Evolutionary conservation across 371 early-diverging fungal genomes (phyloP).

Genomic region (Apophysomyces variabilis): DNA sequence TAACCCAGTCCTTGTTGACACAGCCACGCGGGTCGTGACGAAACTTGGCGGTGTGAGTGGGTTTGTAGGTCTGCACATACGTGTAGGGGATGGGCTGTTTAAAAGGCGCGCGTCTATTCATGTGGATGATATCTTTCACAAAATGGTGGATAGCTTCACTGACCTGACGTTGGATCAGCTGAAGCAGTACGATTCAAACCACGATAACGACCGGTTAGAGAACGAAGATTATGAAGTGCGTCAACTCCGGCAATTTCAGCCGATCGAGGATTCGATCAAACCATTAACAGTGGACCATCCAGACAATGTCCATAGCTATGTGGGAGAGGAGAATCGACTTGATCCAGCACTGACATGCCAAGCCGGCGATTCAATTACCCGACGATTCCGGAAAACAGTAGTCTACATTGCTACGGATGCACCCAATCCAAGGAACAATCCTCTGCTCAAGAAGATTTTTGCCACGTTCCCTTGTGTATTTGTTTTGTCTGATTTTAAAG

Average conservation of each 20-base stretch:
- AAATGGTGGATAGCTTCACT: constrained; percentile 42
- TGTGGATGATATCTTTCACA: constrained; percentile 51
- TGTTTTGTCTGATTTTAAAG: constrained; percentile 56
- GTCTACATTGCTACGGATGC: constrained; percentile 68
- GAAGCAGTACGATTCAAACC: constrained; percentile 28
- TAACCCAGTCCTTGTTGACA: constrained; percentile 50
- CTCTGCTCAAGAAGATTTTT: constrained; percentile 60
- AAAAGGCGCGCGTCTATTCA: constrained; percentile 47
- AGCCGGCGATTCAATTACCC: constrained; percentile 13
- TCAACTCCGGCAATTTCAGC: constrained; percentile 28
- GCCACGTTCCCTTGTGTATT: constrained; percentile 66
- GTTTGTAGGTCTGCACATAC: constrained; percentile 59
- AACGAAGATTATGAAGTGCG: constrained; percentile 48
- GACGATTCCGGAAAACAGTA: constrained; percentile 31
- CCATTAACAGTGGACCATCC: constrained; percentile 46
- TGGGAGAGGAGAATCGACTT: constrained; percentile 30
- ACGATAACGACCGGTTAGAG: constrained; percentile 47
- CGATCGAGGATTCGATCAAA: constrained; percentile 18
- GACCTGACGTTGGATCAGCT: constrained; percentile 40
- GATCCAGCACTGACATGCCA: constrained; percentile 21
- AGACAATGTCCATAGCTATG: constrained; percentile 22
- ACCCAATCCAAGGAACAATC: constrained; percentile 54
- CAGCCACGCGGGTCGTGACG: constrained; percentile 40
- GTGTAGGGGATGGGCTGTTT: constrained; percentile 61
- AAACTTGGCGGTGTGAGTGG: constrained; percentile 45